Base-by-base conservation (phyloP, 345 rosid genomes). In the Lepidium sativum region DNA sequence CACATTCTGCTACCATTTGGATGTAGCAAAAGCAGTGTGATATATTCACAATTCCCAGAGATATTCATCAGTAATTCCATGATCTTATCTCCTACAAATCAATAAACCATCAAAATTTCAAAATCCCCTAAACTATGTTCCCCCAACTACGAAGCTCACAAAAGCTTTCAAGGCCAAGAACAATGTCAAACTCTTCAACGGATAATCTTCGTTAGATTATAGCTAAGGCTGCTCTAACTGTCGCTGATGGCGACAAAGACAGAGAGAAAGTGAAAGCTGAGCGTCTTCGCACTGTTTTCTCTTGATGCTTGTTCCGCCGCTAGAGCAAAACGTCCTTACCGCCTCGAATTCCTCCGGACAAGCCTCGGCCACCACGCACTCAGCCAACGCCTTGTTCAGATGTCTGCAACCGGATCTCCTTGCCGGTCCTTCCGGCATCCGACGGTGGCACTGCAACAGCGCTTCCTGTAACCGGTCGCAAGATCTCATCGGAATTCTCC, bases 241-340 rank as follows among this genome's bases (percentile, higher is more conserved):
- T 60, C 49, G 1, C 44, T 73, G 78, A 49, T 74, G 66, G 0
- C 60, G 62, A 75, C 75, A 75, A 8, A 75, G 70, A 55, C 78
- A 75, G 0, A 75, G 60, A 63, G 78, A 75, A n/a, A 89, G 89
- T n/a, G 85, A 81, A 10, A 82, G 70, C 77, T 82, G 87, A 25
- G 98, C 98, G 17, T 81, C 78, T n/a, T 78, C 87, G 77, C 98
- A 91, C 71, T 92, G 96, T 15, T 84, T 73, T 14, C 96, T 84
- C 62, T 92, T 92, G 4, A 89, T 76, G 10, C 75, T 76, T n/a
- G 95, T 92, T 32, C 98, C 98, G 29, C 92, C 86, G 77, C 96
- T 92, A 0, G 79, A 60, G 66, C 98, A 92, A 33, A 92, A 57
- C 53, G 80, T 79, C 47, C 82, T 83, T 60, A 89, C 95, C 61